Percentiles rank a stretch among this genome's conserved stretches.
Evolutionary conservation across 2,329 filamentous ascomycete species (phyloP).

Genomic region (Fusarium transvaalense): DNA sequence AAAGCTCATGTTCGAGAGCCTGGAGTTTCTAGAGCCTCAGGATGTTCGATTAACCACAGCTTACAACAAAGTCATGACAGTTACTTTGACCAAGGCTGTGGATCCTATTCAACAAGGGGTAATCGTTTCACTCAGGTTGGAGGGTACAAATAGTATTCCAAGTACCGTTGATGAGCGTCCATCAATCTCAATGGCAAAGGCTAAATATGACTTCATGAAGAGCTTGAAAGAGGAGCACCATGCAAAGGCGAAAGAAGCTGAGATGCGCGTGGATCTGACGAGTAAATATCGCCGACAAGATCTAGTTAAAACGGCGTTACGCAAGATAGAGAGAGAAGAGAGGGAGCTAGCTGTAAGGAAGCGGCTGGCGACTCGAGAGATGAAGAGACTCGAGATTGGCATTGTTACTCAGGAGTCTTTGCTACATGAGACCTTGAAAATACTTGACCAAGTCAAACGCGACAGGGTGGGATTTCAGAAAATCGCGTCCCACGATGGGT

Average conservation of each 20-base stretch:
- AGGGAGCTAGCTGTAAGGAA: not conserved
- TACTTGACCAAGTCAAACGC: fast-evolving
- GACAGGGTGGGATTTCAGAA: not conserved
- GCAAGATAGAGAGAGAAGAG: not conserved
- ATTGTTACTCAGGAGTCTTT: fast-evolving
- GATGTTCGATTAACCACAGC: too few relatives aligned
- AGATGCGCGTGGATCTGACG: too few relatives aligned
- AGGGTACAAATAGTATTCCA: not conserved
- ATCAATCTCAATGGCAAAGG: not conserved
- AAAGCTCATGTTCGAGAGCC: not conserved
- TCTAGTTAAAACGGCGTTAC: fast-evolving
- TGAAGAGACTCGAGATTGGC: fast-evolving
- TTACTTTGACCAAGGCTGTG: not conserved
- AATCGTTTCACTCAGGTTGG: not conserved
- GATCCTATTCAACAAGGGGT: not conserved
- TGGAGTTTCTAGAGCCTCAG: not conserved
- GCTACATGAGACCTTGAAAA: too few relatives aligned
- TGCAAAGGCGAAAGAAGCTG: not conserved
- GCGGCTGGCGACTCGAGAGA: fast-evolving
- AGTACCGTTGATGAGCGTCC: not conserved
- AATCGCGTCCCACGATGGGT: not conserved
- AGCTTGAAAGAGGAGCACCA: not conserved
- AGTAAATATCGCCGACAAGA: not conserved
- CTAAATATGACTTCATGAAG: not conserved
- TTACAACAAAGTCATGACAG: not conserved